Evolutionary conservation across 2,329 filamentous ascomycete species (phyloP).

Genomic region (Fusarium acutatum): DNA sequence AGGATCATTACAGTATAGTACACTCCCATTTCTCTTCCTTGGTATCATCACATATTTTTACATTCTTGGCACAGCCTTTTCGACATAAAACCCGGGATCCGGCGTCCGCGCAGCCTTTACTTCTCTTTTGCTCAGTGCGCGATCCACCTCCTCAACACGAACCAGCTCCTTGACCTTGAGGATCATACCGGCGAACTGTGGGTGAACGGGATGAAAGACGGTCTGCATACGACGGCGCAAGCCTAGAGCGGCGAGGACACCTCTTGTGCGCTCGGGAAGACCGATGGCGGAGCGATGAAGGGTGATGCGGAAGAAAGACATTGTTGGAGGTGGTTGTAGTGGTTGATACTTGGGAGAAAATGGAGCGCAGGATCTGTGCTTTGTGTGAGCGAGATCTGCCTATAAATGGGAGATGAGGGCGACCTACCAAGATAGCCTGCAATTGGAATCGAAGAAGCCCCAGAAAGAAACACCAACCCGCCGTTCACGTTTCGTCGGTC

Average conservation of each 20-base stretch:
- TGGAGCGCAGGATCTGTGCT: conserved; percentile 16
- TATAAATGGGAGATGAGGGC: neutral
- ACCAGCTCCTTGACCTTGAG: conserved; percentile 95
- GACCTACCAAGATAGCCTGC: conserved; percentile 3
- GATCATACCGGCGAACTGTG: conserved; percentile 87
- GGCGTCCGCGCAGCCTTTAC: conserved; percentile 77
- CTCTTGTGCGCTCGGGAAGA: conserved; percentile 79
- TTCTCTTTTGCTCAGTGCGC: conserved; percentile 69
- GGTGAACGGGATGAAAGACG: conserved; percentile 87
- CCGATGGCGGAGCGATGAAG: conserved; percentile 91
- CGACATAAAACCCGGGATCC: conserved; percentile 82
- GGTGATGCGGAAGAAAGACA: conserved; percentile 90
- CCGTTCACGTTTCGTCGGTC: conserved; percentile 19
- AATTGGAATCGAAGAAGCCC: neutral
- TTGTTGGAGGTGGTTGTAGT: conserved; percentile 44
- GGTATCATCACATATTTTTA: neutral
- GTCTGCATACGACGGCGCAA: conserved; percentile 85
- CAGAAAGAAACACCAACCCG: conserved; percentile 16
- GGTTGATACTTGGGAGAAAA: neutral
- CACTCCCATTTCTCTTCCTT: conserved; percentile 19
- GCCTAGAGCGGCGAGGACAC: conserved; percentile 85
- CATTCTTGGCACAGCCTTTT: conserved; percentile 58
- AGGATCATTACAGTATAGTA: conserved; percentile 46
- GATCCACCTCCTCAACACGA: conserved; percentile 79
- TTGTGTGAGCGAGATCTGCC: conserved; percentile 1